Conservation (phyloP, 2,329 filamentous ascomycete species). For the Tetracladium maxilliforme region DNA sequence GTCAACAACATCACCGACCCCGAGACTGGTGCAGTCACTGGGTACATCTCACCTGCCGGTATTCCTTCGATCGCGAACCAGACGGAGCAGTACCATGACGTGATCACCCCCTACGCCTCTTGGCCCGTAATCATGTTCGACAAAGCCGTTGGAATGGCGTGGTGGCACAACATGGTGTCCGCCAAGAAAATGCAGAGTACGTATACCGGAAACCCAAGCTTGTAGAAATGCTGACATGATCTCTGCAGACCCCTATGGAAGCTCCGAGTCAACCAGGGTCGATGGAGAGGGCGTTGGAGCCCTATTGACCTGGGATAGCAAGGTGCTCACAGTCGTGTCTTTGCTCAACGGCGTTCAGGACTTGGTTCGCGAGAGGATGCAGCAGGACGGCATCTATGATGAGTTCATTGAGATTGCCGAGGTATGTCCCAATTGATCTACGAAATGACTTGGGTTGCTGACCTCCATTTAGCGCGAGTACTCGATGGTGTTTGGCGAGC, state of each 20-base stretch:
- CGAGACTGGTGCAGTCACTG: constrained; percentile 17
- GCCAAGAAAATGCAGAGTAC: constrained; percentile 28
- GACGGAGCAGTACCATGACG: constrained; percentile 22
- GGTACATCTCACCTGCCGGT: constrained; percentile 24
- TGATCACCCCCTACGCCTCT: constrained; percentile 25
- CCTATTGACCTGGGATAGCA: constrained; percentile 27
- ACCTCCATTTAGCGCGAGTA: constrained; percentile 4
- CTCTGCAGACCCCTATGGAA: constrained; percentile 19
- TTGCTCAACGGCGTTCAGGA: constrained; percentile 21
- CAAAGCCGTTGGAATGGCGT: constrained; percentile 21
- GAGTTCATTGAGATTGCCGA: constrained; percentile 14
- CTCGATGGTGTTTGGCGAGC: constrained; percentile 2
- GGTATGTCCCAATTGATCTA: constrained; percentile 1
- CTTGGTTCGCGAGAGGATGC: constrained; percentile 21
- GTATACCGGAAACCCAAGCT: constrained; percentile 2
- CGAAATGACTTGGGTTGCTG: too few relatives aligned
- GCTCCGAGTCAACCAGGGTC: constrained; percentile 22
- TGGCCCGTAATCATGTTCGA: constrained; percentile 15
- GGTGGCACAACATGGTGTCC: constrained; percentile 25
- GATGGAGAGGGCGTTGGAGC: constrained; percentile 22
- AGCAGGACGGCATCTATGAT: constrained; percentile 19
- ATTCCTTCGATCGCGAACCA: constrained; percentile 23
- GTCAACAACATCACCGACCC: constrained; percentile 25
- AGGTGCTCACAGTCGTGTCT: constrained; percentile 22
- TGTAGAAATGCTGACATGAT: background rate